Percentiles rank a stretch among this genome's conserved stretches.
phyloP scores from a whole-genome alignment of 768 basidiomycete genomes.

The Tylopilus rubrobrunneus region DNA sequence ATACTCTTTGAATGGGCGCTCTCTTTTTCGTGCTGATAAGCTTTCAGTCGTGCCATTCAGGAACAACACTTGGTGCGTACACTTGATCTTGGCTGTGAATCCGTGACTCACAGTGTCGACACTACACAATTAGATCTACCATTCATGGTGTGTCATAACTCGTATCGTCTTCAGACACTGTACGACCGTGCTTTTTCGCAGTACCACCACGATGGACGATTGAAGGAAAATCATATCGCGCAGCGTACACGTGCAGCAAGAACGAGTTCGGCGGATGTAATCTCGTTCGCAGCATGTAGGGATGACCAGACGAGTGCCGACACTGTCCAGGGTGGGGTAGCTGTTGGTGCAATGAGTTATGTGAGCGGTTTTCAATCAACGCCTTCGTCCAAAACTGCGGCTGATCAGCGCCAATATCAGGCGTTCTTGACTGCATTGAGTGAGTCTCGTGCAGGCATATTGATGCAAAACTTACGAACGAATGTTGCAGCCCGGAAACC shows the following conservation, averaged over 20 bases:
- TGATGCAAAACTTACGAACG: not conserved
- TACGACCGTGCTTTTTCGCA: constrained; percentile 18
- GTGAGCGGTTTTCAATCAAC: constrained; percentile 38
- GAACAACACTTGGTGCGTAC: constrained; percentile 40
- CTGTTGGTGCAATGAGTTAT: constrained; percentile 79
- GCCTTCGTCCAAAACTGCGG: too few relatives aligned
- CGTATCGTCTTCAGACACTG: too few relatives aligned
- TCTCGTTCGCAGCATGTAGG: constrained; percentile 69
- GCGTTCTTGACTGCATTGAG: constrained; percentile 57
- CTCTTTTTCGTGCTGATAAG: not conserved
- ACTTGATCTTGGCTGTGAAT: not conserved
- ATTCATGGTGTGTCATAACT: constrained; percentile 21
- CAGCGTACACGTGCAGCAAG: constrained; percentile 36
- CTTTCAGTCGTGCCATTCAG: constrained; percentile 45
- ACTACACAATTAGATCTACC: constrained; percentile 18
- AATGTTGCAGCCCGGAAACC: constrained; percentile 41
- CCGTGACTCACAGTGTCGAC: not conserved
- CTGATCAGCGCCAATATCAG: constrained; percentile 32
- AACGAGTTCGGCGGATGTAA: constrained; percentile 73
- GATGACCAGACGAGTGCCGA: constrained; percentile 75
- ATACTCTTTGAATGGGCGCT: not conserved
- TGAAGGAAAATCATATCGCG: constrained; percentile 43
- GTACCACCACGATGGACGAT: constrained; percentile 58
- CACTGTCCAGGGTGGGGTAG: constrained; percentile 56
- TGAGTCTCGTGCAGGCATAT: constrained; percentile 16